These are phyloP conservation scores for Xylaria grammica DNA, from an alignment of 495 filamentous ascomycete species.

Conservation along the genomic window DNA sequence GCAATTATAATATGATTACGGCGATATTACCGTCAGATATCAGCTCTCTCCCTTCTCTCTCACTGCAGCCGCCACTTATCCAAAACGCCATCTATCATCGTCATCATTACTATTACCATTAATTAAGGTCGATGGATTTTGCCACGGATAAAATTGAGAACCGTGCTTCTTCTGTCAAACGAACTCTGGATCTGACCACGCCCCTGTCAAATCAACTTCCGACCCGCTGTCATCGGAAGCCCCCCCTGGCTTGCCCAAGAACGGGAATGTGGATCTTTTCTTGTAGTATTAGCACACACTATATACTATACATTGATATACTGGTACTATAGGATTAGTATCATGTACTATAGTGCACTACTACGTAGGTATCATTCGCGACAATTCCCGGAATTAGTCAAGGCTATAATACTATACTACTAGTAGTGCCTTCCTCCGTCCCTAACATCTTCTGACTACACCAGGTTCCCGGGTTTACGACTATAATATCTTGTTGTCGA, in stretches of 20 bases:
- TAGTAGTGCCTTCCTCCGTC: neutral
- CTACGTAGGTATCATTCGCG: slow-evolving; percentile 7
- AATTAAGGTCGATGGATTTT: neutral
- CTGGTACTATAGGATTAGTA: too few species aligned
- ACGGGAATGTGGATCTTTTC: slow-evolving; percentile 6
- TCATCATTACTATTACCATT: neutral
- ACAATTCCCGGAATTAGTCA: slow-evolving; percentile 23
- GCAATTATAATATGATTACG: slow-evolving; percentile 19
- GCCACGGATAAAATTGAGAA: slow-evolving; percentile 11
- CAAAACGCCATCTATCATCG: neutral
- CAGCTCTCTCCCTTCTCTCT: neutral
- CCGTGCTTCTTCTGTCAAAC: slow-evolving; percentile 25
- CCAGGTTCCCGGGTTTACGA: slow-evolving; percentile 22
- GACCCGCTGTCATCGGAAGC: slow-evolving; percentile 22
- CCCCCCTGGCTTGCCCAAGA: slow-evolving; percentile 13
- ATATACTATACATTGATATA: too few species aligned
- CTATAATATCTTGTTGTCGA: slow-evolving; percentile 9
- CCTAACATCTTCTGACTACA: slow-evolving; percentile 11
- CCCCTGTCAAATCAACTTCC: slow-evolving; percentile 21
- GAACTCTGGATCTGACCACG: slow-evolving; percentile 20
- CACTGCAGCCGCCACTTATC: slow-evolving; percentile 4
- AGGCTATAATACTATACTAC: slow-evolving; percentile 2
- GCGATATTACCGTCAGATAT: slow-evolving; percentile 5
- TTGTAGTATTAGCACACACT: too few species aligned
- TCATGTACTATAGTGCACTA: too few species aligned